Conservation (phyloP, 78 protist genomes). For the Chrysochromulina tobinii region DNA sequence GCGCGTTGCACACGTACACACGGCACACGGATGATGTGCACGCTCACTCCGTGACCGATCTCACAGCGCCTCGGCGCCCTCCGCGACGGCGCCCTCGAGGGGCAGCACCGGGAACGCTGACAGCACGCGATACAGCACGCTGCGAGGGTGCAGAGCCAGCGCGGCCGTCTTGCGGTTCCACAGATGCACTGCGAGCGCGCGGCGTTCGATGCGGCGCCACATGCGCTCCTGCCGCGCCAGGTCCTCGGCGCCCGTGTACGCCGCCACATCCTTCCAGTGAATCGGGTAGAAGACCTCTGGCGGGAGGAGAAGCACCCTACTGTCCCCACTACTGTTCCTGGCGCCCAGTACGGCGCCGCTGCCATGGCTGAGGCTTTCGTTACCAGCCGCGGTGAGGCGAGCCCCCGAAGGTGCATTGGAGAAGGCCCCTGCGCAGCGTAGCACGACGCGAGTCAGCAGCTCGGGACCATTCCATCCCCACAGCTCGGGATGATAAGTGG, state of each 20-base stretch:
- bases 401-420: too few relatives aligned
- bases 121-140: background rate
- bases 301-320: background rate
- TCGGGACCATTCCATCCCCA: background rate
- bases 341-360: background rate
- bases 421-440: background rate
- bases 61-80: too few relatives aligned
- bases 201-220: background rate
- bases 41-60: too few relatives aligned
- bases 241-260: background rate
- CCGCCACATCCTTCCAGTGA: background rate
- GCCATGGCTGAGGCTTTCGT: too few relatives aligned
- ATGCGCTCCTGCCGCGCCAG: background rate
- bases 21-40: too few relatives aligned
- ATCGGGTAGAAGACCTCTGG: background rate
- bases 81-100: too few relatives aligned
- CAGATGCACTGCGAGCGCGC: background rate
- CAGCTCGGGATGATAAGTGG: background rate
- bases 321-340: background rate
- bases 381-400: too few relatives aligned
- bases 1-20: too few relatives aligned
- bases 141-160: background rate
- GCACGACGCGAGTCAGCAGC: background rate
- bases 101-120: too few relatives aligned
- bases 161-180: background rate